Conservation (phyloP, 2,329 filamentous ascomycete genomes). For the Trichoderma sp. region DNA sequence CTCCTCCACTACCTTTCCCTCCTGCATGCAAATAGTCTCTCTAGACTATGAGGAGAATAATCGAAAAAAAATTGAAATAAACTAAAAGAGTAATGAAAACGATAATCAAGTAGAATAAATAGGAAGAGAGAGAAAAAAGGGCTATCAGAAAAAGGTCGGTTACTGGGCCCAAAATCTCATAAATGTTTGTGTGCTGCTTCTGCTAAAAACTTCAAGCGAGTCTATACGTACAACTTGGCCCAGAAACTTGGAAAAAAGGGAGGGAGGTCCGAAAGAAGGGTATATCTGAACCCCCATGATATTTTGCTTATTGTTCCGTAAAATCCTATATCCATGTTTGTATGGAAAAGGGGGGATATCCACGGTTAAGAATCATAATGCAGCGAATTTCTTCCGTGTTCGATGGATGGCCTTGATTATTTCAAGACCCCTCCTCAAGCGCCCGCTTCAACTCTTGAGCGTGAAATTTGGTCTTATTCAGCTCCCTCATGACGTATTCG, state of each 20-base stretch:
- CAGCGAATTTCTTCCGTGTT: not conserved
- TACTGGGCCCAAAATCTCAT: not conserved
- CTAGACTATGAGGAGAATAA: not conserved
- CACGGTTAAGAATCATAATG: not conserved
- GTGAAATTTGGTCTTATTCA: conserved; percentile 48
- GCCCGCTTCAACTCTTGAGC: conserved; percentile 40
- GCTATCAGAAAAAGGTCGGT: not conserved
- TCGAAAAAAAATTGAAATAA: not conserved
- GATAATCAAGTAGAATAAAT: not conserved
- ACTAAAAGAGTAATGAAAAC: not conserved
- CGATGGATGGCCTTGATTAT: not conserved
- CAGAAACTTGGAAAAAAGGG: not conserved
- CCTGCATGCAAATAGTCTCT: conserved; percentile 1
- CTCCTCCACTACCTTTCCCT: not conserved
- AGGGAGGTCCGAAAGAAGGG: not conserved
- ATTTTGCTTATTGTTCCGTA: conserved; percentile 13
- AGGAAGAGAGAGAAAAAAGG: not conserved
- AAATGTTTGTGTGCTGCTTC: not conserved
- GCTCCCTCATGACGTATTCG: conserved; percentile 68
- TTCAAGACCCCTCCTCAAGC: conserved; percentile 31
- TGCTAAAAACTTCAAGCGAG: conserved; percentile 6
- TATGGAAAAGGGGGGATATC: not conserved
- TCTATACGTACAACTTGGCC: conserved; percentile 13
- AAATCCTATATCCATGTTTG: conserved; percentile 4
- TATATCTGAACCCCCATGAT: conserved; percentile 14